Evolutionary conservation across 2,329 filamentous ascomycete species (phyloP).

Genomic region (Aspergillus udagawae): DNA sequence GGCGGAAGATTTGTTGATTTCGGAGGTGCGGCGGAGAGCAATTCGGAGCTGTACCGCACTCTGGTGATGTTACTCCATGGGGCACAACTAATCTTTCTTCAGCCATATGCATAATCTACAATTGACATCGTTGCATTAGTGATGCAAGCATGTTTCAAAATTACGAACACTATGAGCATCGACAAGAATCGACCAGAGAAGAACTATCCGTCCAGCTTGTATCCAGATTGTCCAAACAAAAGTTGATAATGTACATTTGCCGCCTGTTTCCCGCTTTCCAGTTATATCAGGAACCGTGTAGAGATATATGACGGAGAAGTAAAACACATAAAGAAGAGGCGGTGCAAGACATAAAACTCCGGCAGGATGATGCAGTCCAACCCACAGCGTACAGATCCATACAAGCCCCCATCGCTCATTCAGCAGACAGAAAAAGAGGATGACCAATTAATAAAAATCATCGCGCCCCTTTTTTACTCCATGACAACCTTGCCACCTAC

Average conservation of each 20-base stretch:
- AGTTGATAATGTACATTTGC: slow-evolving; percentile 38
- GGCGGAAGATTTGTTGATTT: not conserved
- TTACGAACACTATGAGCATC: not conserved
- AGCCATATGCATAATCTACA: not conserved
- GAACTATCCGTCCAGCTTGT: slow-evolving; percentile 5
- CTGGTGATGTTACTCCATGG: not conserved
- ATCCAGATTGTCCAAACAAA: slow-evolving; percentile 20
- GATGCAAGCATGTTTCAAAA: not conserved
- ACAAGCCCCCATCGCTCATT: slow-evolving; percentile 7
- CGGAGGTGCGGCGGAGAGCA: slow-evolving; percentile 7
- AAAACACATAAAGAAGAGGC: slow-evolving; percentile 16
- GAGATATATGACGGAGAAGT: slow-evolving; percentile 20
- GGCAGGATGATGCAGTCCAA: slow-evolving; percentile 21
- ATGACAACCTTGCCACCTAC: slow-evolving; percentile 84
- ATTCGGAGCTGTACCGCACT: not conserved
- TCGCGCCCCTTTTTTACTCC: slow-evolving; percentile 55
- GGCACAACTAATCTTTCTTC: not conserved
- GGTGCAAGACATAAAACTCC: slow-evolving; percentile 18
- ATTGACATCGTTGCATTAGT: not conserved
- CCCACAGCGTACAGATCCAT: slow-evolving; percentile 14
- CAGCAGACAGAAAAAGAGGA: slow-evolving; percentile 2
- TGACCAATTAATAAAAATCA: slow-evolving; percentile 7
- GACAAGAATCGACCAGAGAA: not conserved
- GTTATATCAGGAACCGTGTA: slow-evolving; percentile 17
- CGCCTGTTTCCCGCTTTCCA: slow-evolving; percentile 24